These are phyloP conservation scores for Thalassiosira exigua DNA, from an alignment of 352 stramenopile species.

Conservation along the genomic window DNA sequence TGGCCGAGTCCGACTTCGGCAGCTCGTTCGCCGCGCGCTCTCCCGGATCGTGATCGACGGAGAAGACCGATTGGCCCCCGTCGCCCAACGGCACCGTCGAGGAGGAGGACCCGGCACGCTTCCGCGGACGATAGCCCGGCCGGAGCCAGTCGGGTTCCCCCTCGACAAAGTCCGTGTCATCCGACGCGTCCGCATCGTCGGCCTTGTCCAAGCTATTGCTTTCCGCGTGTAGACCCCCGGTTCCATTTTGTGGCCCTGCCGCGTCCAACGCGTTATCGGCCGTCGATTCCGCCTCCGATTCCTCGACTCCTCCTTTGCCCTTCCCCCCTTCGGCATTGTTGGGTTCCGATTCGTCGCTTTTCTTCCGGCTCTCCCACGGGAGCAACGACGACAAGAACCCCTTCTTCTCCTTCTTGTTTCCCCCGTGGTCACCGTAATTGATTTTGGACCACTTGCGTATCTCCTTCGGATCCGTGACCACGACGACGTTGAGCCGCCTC, in stretches of 20 bases:
- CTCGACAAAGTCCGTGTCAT: constrained; percentile 23
- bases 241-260: background rate
- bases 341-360: constrained; percentile 3
- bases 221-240: constrained; percentile 3
- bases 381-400: constrained; percentile 35
- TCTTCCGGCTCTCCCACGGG: constrained; percentile 6
- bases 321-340: constrained; percentile 2
- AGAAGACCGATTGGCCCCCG: constrained; percentile 57
- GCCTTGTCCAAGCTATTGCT: background rate
- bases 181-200: background rate
- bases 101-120: constrained; percentile 31
- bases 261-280: background rate
- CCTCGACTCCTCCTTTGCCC: background rate
- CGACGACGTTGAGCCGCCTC: constrained; percentile 66
- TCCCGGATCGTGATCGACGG: constrained; percentile 39
- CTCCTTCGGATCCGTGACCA: constrained; percentile 66
- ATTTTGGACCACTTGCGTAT: constrained; percentile 71
- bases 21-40: constrained; percentile 36
- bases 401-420: constrained; percentile 45
- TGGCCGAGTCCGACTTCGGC: constrained; percentile 57
- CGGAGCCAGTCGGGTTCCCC: constrained; percentile 58
- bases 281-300: background rate
- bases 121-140: constrained; percentile 26
- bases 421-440: constrained; percentile 51
- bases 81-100: constrained; percentile 28